Conservation (phyloP, 306 rosid species). For the Medicago ruthenica region DNA sequence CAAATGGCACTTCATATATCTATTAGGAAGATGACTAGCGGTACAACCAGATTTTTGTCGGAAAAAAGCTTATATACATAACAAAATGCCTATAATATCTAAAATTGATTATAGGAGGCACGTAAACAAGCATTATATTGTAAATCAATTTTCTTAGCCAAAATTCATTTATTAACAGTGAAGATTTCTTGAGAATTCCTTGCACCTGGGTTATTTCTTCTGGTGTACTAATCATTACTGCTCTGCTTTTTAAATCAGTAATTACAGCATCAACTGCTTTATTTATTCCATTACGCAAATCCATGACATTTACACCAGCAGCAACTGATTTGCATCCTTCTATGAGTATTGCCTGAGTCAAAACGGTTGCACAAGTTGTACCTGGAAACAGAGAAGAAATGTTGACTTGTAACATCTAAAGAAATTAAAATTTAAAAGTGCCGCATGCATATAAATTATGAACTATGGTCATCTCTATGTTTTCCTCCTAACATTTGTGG, state of each 20-base stretch:
- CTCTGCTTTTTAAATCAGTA: conserved; percentile 77
- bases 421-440: background rate
- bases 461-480: background rate
- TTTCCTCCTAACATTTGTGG: conserved; percentile 7
- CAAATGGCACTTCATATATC: background rate
- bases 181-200: conserved; percentile 37
- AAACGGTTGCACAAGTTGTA: conserved; percentile 95
- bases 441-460: background rate
- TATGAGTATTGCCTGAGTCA: conserved; percentile 87
- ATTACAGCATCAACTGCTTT: conserved; percentile 86
- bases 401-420: conserved; percentile 21
- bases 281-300: conserved; percentile 85
- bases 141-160: conserved; percentile 23
- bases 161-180: conserved; percentile 34
- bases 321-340: conserved; percentile 96
- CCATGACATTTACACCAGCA: conserved; percentile 93
- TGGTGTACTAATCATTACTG: conserved; percentile 87
- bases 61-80: background rate
- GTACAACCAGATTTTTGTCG: background rate
- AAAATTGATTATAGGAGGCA: conserved; percentile 19
- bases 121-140: conserved; percentile 4
- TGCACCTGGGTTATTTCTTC: conserved; percentile 96
- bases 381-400: conserved; percentile 61
- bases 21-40: conserved; percentile 21
- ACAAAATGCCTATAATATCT: conserved; percentile 23